Conservation (phyloP, 1,139 yeast species). For the Chernovozyma sophiae-reginae region DNA sequence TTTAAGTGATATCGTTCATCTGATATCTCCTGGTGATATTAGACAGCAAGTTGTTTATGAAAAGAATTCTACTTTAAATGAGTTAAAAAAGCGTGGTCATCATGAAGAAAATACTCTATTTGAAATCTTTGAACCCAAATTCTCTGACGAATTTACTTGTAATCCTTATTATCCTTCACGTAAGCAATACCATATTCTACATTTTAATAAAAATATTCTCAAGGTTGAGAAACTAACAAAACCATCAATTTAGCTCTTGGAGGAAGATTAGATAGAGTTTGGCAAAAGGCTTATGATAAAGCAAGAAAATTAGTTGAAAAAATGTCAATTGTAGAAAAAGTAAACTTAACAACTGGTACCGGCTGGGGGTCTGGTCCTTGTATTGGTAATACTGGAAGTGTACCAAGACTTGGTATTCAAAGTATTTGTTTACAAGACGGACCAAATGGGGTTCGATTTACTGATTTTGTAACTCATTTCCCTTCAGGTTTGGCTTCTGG, state of each 20-base stretch:
- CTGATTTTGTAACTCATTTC: constrained; percentile 54
- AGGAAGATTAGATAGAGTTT: constrained; percentile 41
- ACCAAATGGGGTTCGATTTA: constrained; percentile 57
- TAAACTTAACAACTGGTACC: constrained; percentile 61
- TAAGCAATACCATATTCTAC: constrained; percentile 15
- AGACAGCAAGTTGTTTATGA: constrained; percentile 8
- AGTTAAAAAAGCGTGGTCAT: constrained; percentile 25
- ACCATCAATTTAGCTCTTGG: constrained; percentile 26
- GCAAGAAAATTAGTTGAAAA: constrained; percentile 51
- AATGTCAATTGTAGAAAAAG: constrained; percentile 57
- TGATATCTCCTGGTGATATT: too few species aligned
- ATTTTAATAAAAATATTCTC: background rate
- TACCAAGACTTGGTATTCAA: constrained; percentile 54
- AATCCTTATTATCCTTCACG: constrained; percentile 36
- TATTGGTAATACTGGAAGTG: constrained; percentile 59
- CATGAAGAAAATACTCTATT: constrained; percentile 35
- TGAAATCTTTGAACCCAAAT: constrained; percentile 21
- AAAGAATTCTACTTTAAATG: constrained; percentile 7
- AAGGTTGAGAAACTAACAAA: background rate
- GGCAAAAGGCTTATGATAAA: constrained; percentile 55
- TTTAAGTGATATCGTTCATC: too few species aligned
- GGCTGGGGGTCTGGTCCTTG: constrained; percentile 66
- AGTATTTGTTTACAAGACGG: constrained; percentile 64
- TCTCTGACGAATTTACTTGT: constrained; percentile 23
- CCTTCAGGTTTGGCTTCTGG: constrained; percentile 62